Evolutionary conservation across 2,329 filamentous ascomycete species (phyloP).

Genomic region (Orbilia oligospora): DNA sequence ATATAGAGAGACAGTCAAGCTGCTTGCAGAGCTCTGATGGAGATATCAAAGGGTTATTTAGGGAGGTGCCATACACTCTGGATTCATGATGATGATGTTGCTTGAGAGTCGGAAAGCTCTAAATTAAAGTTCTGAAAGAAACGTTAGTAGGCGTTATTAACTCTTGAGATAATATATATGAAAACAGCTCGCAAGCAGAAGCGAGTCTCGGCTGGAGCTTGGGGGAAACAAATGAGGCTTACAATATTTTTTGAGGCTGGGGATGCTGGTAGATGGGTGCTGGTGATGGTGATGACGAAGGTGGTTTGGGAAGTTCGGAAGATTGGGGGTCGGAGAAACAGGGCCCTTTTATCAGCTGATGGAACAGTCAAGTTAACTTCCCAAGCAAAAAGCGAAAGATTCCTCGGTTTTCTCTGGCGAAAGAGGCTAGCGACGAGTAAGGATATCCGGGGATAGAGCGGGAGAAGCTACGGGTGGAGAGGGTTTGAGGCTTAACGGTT

Average conservation of each 20-base stretch:
- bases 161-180: constrained; percentile 49
- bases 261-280: constrained; percentile 13
- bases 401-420: constrained; percentile 25
- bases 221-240: constrained; percentile 13
- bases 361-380: constrained; percentile 21
- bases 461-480: constrained; percentile 1
- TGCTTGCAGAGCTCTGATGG: constrained; percentile 15
- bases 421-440: constrained; percentile 17
- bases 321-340: constrained; percentile 43
- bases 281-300: constrained; percentile 36
- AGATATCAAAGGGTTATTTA: constrained; percentile 1
- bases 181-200: constrained; percentile 45
- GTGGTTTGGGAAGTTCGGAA: constrained; percentile 45
- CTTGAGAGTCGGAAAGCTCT: constrained; percentile 57
- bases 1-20: constrained; percentile 2
- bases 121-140: constrained; percentile 57
- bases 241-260: constrained; percentile 15
- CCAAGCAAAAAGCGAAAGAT: constrained; percentile 42
- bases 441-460: background rate
- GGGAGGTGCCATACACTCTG: constrained; percentile 55
- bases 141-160: constrained; percentile 52
- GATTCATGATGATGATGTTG: constrained; percentile 58
- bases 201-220: constrained; percentile 8
- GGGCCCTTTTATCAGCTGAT: constrained; percentile 50
- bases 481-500: background rate